Base-by-base conservation (phyloP, 768 basidiomycete species). In the Multifurca ochricompacta region DNA sequence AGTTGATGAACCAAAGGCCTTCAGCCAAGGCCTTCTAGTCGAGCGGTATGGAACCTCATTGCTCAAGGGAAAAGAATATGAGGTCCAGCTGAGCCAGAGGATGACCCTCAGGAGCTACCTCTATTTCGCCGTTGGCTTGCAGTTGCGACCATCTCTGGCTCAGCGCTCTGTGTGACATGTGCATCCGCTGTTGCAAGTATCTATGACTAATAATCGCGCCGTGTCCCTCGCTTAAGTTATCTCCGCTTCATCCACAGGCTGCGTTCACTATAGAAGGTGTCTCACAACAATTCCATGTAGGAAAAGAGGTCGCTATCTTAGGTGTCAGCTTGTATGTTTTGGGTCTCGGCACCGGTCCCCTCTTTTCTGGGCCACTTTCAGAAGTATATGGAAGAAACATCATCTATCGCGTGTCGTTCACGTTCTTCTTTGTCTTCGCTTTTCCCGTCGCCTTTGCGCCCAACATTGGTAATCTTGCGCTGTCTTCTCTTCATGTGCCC, bases 361-460 rank as follows among this genome's bases (percentile, higher is more conserved):
- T 67, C 18, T 18, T 65, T 14, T 56, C 63, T 10, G 73, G 70
- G 4, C 73, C 73, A 1, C 68, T 69, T 16, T 80, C 69, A 45
- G 74, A 75, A 60, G 60, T 86, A 13, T 79, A 81, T 62, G 87
- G 89, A 2, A 72, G 83, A 40, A 81, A 79, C 51, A 66, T 75
- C 42, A 76, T 89, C 10, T 88, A 91, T 64, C 71, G 74, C 10
- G 61, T 74, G 4, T 83, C 85, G 0, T 89, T 84, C 58, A 60
- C 70, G 0, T 59, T 79, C 3, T 82, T 86, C 64, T 79, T 86
- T 60, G 63, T 77, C 1, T 75, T 85, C 47, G 79, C 81, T 13
- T 83, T 83, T 62, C 83, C 86, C 0, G 80, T 87, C 4, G 84
- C 85, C 0, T 90, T 91, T 58, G 77, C 85, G 0, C 81, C 79